Conservation (phyloP, 345 rosid species). For the Aquilaria yunnanensis region DNA sequence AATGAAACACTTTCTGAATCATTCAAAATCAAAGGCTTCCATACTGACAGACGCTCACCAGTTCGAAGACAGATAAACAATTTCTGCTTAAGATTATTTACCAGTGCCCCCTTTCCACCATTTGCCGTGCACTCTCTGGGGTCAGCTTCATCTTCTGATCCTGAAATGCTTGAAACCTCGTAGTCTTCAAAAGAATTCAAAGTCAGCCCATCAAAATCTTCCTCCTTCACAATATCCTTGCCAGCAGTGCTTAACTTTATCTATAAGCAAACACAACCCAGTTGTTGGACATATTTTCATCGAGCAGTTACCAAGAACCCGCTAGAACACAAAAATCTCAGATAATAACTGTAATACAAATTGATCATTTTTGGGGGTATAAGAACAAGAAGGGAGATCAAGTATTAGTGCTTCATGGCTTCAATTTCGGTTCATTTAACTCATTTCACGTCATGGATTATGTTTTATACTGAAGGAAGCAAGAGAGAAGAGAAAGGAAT, state of each 20-base stretch:
- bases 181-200: slow-evolving; percentile 65
- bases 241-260: slow-evolving; percentile 85
- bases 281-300: not conserved
- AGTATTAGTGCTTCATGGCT: too few relatives aligned
- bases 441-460: too few relatives aligned
- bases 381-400: not conserved
- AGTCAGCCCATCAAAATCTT: slow-evolving; percentile 77
- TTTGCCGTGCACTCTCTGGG: slow-evolving; percentile 15
- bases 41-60: slow-evolving; percentile 68
- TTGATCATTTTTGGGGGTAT: too few relatives aligned
- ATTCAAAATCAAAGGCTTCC: slow-evolving; percentile 63
- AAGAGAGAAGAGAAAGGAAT: slow-evolving; percentile 1
- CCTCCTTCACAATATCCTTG: slow-evolving; percentile 64
- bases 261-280: slow-evolving; percentile 26
- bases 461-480: not conserved
- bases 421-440: too few relatives aligned
- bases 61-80: slow-evolving; percentile 53
- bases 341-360: not conserved
- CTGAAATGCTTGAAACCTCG: slow-evolving; percentile 90
- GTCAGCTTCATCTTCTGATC: slow-evolving; percentile 90
- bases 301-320: not conserved
- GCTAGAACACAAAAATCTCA: not conserved
- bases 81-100: slow-evolving; percentile 44
- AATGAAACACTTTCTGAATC: slow-evolving; percentile 51
- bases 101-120: slow-evolving; percentile 28